phyloP scores from a whole-genome alignment of 176 grass and related monocot species.

The Elymus sibiricus region DNA sequence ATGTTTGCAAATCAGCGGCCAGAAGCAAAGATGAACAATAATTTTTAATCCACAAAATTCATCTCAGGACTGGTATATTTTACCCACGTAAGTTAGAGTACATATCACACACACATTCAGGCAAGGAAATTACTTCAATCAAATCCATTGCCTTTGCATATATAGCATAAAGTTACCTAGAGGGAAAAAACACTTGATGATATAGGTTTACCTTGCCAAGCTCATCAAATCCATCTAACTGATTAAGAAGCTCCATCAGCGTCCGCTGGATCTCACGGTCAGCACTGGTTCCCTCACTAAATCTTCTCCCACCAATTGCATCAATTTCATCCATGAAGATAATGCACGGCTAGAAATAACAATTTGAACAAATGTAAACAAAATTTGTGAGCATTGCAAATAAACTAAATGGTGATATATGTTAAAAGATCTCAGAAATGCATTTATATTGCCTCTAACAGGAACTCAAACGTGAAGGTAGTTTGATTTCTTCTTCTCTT shows the following conservation, averaged over 20 bases:
- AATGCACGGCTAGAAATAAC: slow-evolving; percentile 81
- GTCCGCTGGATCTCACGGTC: slow-evolving; percentile 98
- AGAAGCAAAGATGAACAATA: not conserved
- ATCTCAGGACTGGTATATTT: not conserved
- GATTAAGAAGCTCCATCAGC: slow-evolving; percentile 96
- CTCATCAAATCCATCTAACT: slow-evolving; percentile 96
- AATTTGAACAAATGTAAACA: not conserved
- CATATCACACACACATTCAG: not conserved
- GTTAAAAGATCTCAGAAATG: not conserved
- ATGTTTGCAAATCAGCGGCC: not conserved
- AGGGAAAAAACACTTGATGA: slow-evolving; percentile 1
- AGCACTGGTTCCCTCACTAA: slow-evolving; percentile 97
- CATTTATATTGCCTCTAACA: not conserved
- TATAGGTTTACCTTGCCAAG: slow-evolving; percentile 79
- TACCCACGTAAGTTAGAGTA: slow-evolving; percentile 11
- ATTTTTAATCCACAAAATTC: slow-evolving; percentile 9
- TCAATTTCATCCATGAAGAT: slow-evolving; percentile 99
- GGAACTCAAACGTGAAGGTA: not conserved
- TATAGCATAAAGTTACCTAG: not conserved
- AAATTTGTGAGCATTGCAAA: not conserved
- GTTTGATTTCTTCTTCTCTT: slow-evolving; percentile 1
- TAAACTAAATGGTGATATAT: not conserved
- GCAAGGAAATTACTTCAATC: not conserved
- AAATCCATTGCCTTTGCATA: not conserved
- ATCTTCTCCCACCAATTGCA: slow-evolving; percentile 94